phyloP scores from a whole-genome alignment of 345 rosid genomes.

The Populus euphratica region DNA sequence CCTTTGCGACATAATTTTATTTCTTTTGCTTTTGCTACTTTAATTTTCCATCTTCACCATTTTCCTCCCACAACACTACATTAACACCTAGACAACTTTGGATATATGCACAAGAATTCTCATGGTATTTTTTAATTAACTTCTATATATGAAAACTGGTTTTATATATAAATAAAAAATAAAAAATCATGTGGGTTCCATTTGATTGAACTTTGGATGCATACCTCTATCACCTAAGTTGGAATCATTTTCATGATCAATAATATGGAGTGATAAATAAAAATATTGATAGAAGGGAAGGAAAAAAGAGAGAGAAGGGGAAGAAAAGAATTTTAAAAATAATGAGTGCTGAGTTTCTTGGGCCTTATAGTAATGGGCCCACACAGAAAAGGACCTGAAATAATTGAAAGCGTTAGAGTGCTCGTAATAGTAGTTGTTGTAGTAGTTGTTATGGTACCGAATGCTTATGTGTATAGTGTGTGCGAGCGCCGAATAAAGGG shows the following conservation, averaged over 20 bases:
- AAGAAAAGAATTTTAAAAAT: slow-evolving; percentile 10
- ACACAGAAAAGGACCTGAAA: slow-evolving; percentile 39
- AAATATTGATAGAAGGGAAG: background rate
- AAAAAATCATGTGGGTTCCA: too few species aligned
- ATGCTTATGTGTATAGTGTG: background rate
- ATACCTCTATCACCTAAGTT: background rate
- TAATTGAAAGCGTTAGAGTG: slow-evolving; percentile 28
- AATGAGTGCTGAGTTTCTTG: slow-evolving; percentile 16
- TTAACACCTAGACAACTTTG: background rate
- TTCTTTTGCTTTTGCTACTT: slow-evolving; percentile 9
- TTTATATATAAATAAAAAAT: too few species aligned
- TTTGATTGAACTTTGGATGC: background rate
- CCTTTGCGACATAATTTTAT: slow-evolving; percentile 20
- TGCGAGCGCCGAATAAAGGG: slow-evolving; percentile 1
- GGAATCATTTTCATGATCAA: too few species aligned
- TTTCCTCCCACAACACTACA: background rate
- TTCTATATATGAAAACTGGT: too few species aligned
- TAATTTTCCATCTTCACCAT: background rate
- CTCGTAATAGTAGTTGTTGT: background rate
- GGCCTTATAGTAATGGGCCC: slow-evolving; percentile 27
- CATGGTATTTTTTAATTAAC: background rate
- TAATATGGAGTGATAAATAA: background rate
- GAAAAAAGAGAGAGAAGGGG: background rate
- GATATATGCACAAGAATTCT: too few species aligned
- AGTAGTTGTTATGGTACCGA: background rate